These are phyloP conservation scores for Coniferiporia weirii DNA, from an alignment of 1,284 basidiomycete species.

Conservation along the genomic window DNA sequence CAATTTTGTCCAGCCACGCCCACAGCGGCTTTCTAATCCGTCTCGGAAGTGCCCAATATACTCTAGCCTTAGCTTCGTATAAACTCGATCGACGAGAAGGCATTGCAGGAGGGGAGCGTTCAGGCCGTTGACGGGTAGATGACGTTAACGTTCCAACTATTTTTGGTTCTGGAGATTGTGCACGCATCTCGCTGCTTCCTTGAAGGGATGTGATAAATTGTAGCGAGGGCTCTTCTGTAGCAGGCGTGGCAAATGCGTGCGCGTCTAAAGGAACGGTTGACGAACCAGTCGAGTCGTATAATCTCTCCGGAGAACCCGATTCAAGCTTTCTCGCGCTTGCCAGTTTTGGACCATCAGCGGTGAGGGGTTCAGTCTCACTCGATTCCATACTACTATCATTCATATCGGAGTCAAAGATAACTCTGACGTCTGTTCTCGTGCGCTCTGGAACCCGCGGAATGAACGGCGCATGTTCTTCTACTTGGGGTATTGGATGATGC, in stretches of 20 bases:
- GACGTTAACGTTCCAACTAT: not conserved
- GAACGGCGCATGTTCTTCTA: slow-evolving; percentile 9
- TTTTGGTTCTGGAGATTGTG: slow-evolving; percentile 3
- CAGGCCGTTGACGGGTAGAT: not conserved
- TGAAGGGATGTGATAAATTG: not conserved
- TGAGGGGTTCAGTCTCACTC: slow-evolving; percentile 11
- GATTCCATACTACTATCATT: not conserved
- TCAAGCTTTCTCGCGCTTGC: slow-evolving; percentile 14
- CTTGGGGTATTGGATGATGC: slow-evolving; percentile 13
- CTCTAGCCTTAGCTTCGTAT: slow-evolving; percentile 28
- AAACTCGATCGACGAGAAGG: slow-evolving; percentile 14
- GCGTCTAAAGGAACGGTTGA: slow-evolving; percentile 34
- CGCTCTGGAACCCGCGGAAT: not conserved
- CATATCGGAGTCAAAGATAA: slow-evolving; percentile 20
- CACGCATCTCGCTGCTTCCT: not conserved
- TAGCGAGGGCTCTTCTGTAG: not conserved
- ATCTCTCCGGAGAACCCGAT: slow-evolving; percentile 21
- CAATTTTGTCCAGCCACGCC: slow-evolving; percentile 69
- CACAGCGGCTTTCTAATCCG: slow-evolving; percentile 46
- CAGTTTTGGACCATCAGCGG: slow-evolving; percentile 24
- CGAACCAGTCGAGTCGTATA: slow-evolving; percentile 37
- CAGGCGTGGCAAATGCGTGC: slow-evolving; percentile 32
- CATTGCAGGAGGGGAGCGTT: slow-evolving; percentile 1
- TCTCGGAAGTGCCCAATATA: slow-evolving; percentile 45
- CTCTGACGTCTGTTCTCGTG: slow-evolving; percentile 8